Conservation (phyloP, 192 early-diverging fungal genomes). For the Linnemannia elongata region DNA sequence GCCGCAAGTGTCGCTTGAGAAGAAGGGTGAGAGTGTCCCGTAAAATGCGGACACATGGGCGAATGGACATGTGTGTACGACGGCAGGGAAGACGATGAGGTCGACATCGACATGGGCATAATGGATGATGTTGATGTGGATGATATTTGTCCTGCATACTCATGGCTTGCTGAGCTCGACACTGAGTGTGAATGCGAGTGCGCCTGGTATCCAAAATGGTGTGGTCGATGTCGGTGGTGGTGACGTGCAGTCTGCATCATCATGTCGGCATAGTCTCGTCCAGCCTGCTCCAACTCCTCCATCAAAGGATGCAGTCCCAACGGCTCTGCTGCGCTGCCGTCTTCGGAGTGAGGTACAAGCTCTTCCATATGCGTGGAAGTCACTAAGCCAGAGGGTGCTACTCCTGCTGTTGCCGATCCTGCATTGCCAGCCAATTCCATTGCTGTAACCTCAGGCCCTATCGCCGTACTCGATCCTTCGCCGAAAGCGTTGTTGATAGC, state of each 20-base stretch:
- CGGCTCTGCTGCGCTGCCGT: not conserved
- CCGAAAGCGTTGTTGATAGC: not conserved
- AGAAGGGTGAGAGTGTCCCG: not conserved
- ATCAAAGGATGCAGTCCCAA: constrained; percentile 21
- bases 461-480: not conserved
- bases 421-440: not conserved
- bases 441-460: not conserved
- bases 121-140: constrained; percentile 10
- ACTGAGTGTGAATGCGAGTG: not conserved
- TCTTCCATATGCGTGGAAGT: not conserved
- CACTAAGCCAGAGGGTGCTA: not conserved
- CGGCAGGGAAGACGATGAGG: not conserved
- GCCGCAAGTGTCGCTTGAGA: not conserved
- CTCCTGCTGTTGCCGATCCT: not conserved
- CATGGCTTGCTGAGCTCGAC: constrained; percentile 1
- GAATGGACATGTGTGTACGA: not conserved
- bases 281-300: constrained; percentile 28
- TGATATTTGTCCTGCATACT: not conserved
- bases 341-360: not conserved
- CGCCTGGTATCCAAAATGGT: constrained; percentile 11
- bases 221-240: constrained; percentile 11
- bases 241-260: constrained; percentile 20
- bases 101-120: not conserved
- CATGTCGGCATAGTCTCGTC: constrained; percentile 25
- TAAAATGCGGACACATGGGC: constrained; percentile 2